These are phyloP conservation scores for Podila verticillata DNA, from an alignment of 192 early-diverging fungal genomes.

Conservation along the genomic window DNA sequence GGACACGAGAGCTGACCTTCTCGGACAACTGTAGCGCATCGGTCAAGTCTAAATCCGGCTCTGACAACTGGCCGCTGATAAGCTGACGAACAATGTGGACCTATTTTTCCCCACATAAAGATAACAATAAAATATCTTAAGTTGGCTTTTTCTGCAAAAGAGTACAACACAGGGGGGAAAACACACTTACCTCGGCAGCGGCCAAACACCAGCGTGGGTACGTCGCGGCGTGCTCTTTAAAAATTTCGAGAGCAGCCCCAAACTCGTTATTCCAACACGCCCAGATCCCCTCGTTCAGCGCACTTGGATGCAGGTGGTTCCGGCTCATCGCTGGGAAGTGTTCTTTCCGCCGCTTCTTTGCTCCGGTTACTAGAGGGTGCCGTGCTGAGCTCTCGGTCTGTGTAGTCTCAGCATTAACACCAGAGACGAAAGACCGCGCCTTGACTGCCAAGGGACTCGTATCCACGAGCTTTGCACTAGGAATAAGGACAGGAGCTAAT, in stretches of 20 bases:
- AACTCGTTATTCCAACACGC: slow-evolving; percentile 57
- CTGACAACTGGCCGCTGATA: slow-evolving; percentile 48
- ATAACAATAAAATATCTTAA: not conserved
- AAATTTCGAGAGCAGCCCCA: slow-evolving; percentile 32
- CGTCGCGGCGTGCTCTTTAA: slow-evolving; percentile 20
- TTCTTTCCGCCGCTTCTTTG: slow-evolving; percentile 4
- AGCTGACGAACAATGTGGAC: slow-evolving; percentile 51
- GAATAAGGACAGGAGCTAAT: not conserved
- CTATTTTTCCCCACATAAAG: not conserved
- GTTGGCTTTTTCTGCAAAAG: not conserved
- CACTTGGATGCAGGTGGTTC: slow-evolving; percentile 25
- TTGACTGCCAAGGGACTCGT: not conserved
- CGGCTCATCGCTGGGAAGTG: slow-evolving; percentile 34
- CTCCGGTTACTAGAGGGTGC: no score
- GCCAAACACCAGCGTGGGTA: slow-evolving; percentile 53
- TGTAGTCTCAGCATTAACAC: no score
- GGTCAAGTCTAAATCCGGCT: slow-evolving; percentile 50
- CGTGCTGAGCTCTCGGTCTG: no score
- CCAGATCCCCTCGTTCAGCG: slow-evolving; percentile 31
- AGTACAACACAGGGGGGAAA: not conserved
- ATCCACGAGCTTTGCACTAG: not conserved
- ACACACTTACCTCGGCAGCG: slow-evolving; percentile 40
- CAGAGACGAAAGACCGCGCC: not conserved
- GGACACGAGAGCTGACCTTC: slow-evolving; percentile 39
- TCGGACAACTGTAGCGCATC: slow-evolving; percentile 45